Evolutionary conservation across 1,284 basidiomycete species (phyloP).

Genomic region (Trametes versicolor): DNA sequence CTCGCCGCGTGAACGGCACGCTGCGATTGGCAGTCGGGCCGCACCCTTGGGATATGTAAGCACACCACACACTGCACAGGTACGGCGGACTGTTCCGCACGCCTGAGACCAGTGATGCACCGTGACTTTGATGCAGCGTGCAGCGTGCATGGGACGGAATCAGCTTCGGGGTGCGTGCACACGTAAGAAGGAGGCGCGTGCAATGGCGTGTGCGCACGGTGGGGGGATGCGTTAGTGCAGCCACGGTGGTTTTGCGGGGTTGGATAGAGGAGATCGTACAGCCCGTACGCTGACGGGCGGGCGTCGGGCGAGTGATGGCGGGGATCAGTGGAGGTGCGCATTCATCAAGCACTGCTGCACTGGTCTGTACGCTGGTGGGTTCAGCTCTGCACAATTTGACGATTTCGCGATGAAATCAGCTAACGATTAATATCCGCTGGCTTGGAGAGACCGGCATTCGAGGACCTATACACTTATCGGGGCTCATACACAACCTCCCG

Average conservation of each 20-base stretch:
- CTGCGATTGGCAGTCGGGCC: not conserved
- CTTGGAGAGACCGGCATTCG: too few relatives aligned
- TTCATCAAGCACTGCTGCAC: not conserved
- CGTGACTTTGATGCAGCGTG: not conserved
- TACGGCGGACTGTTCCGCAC: not conserved
- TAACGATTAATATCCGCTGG: too few relatives aligned
- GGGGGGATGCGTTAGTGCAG: too few relatives aligned
- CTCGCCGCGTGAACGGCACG: conserved; percentile 1
- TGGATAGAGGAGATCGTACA: not conserved
- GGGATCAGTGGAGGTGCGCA: not conserved
- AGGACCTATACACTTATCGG: too few relatives aligned
- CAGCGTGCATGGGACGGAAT: not conserved
- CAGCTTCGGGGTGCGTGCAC: not conserved
- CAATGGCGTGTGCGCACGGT: too few relatives aligned
- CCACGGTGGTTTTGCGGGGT: not conserved
- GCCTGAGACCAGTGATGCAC: not conserved
- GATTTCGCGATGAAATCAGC: too few relatives aligned
- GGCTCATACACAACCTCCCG: too few relatives aligned
- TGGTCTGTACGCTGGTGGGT: not conserved
- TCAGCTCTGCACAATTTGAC: not conserved
- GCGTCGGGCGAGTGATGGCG: conserved; percentile 1
- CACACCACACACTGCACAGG: not conserved
- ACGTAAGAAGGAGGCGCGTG: not conserved
- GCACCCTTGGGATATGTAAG: too few relatives aligned
- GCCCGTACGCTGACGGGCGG: not conserved